Conservation (phyloP, 23 red algal genomes). For the Gracilariopsis chorda region DNA sequence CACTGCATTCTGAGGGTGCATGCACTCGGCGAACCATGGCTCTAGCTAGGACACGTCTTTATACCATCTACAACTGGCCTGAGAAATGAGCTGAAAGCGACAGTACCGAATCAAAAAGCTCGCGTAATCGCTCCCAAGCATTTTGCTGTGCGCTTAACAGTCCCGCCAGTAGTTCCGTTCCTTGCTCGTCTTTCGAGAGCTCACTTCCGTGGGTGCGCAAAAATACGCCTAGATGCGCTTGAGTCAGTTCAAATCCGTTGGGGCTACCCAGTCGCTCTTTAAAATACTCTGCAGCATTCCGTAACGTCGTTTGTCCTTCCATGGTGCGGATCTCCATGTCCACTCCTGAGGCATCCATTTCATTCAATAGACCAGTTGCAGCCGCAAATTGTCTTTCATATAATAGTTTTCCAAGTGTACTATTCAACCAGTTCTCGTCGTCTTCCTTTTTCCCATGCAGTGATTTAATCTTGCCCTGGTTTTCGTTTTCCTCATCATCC, state of each 20-base stretch:
- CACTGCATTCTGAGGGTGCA: too few relatives aligned
- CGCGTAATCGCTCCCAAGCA: conserved; percentile 57
- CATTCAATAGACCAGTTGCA: conserved; percentile 35
- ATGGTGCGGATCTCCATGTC: conserved; percentile 72
- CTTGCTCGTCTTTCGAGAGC: conserved; percentile 33
- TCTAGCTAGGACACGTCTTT: too few relatives aligned
- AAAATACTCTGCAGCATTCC: conserved; percentile 59
- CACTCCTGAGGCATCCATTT: conserved; percentile 33
- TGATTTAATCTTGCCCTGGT: neutral
- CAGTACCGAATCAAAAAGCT: conserved; percentile 46
- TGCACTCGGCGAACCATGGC: too few relatives aligned
- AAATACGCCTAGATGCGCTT: conserved; percentile 80
- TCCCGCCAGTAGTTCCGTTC: neutral
- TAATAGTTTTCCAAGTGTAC: conserved; percentile 24
- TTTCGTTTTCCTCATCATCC: neutral
- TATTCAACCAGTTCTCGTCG: conserved; percentile 28
- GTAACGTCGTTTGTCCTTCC: conserved; percentile 29
- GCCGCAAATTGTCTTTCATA: neutral
- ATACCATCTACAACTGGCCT: conserved; percentile 30
- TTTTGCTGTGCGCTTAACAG: conserved; percentile 22
- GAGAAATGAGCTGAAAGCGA: conserved; percentile 48
- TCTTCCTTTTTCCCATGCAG: neutral
- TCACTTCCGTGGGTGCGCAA: conserved; percentile 51
- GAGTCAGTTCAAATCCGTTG: conserved; percentile 62
- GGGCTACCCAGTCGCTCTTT: neutral